Conservation (phyloP, 139 green algal genomes). For the Chlorella vulgaris region DNA sequence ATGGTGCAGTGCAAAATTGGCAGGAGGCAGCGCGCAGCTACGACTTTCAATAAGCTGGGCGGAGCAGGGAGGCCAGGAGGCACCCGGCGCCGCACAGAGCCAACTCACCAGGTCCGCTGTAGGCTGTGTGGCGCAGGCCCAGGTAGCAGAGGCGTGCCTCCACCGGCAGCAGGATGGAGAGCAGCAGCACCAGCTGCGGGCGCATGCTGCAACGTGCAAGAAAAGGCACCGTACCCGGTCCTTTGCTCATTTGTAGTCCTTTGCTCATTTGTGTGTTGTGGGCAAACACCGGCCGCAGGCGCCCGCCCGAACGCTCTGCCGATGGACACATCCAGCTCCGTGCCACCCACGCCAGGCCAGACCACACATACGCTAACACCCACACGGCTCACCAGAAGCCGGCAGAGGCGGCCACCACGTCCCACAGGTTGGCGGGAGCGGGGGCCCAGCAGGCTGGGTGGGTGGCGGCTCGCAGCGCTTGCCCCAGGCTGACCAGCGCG, state of each 20-base stretch:
- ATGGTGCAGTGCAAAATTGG: no score
- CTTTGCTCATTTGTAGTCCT: no score
- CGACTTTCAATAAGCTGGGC: no score
- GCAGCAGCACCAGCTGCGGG: slow-evolving; percentile 27
- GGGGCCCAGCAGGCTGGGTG: slow-evolving; percentile 23
- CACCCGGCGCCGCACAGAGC: not conserved
- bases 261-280: no score
- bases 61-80: no score
- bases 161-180: slow-evolving; percentile 30
- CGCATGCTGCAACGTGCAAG: slow-evolving; percentile 29
- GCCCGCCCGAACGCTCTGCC: no score
- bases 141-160: slow-evolving; percentile 35
- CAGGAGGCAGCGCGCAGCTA: no score
- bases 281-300: no score
- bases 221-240: no score
- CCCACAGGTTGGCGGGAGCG: slow-evolving; percentile 18
- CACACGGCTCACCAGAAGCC: not conserved
- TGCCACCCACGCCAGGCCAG: no score
- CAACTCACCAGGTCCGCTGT: not conserved
- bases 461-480: slow-evolving; percentile 5
- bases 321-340: no score
- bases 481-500: not conserved
- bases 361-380: not conserved
- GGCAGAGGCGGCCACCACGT: slow-evolving; percentile 22
- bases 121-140: slow-evolving; percentile 32